Evolutionary conservation across 768 basidiomycete genomes (phyloP).

Genomic region (Podaxis mareebaensis): DNA sequence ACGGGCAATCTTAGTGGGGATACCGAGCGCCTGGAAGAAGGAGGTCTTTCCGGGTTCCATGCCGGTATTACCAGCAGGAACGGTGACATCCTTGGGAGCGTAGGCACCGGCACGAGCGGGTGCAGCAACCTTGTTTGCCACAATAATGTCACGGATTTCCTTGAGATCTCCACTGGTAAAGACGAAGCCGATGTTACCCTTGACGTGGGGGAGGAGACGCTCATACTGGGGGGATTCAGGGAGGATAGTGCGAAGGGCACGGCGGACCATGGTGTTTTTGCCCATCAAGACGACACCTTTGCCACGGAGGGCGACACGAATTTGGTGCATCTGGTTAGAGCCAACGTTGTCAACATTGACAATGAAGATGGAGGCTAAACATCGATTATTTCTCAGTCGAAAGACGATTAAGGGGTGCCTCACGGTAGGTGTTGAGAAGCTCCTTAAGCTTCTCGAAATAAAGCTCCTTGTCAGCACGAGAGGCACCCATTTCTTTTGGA

Average conservation of each 20-base stretch:
- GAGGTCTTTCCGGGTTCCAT: constrained; percentile 99
- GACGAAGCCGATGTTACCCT: constrained; percentile 99
- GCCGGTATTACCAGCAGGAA: constrained; percentile 97
- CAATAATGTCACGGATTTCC: constrained; percentile 90
- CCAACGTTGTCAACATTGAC: constrained; percentile 99
- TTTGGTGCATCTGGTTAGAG: constrained; percentile 99
- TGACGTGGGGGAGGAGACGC: constrained; percentile 92
- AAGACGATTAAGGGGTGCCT: constrained; percentile 32
- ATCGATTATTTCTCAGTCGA: constrained; percentile 2
- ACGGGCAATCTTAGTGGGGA: constrained; percentile 99
- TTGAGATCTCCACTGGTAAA: constrained; percentile 93
- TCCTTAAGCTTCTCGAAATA: constrained; percentile 96
- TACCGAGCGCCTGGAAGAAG: constrained; percentile 99
- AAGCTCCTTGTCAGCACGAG: constrained; percentile 83
- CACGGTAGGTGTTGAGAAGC: constrained; percentile 87
- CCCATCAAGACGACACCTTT: constrained; percentile 98
- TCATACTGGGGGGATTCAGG: constrained; percentile 92
- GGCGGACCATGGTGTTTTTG: constrained; percentile 99
- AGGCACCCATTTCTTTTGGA: constrained; percentile 79
- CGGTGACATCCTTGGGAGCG: constrained; percentile 88
- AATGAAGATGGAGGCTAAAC: constrained; percentile 90
- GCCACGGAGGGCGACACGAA: constrained; percentile 93
- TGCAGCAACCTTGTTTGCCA: constrained; percentile 97
- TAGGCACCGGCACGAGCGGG: constrained; percentile 98
- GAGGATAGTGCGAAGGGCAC: constrained; percentile 91